Evolutionary conservation across 2,329 filamentous ascomycete species (phyloP), one percentile per base, ranked within the genome.

Genomic region (Penicillium sp.): DNA sequence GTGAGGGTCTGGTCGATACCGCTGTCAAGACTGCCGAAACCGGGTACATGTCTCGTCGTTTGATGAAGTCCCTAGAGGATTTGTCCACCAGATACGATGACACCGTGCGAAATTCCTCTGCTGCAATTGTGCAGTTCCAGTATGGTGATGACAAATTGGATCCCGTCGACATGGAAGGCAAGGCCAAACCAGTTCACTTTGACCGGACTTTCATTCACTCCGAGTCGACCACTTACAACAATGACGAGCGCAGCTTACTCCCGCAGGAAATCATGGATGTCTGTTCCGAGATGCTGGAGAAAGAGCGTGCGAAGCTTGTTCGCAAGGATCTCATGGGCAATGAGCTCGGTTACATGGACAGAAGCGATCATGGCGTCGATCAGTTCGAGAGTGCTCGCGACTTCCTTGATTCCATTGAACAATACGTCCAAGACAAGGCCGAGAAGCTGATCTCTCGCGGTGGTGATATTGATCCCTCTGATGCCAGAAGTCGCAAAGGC

Each of bases 1-100:
- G 93, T 82, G 93, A 97, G 81, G 93, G 93, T 82, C 75, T 98
- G 57, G 90, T 98, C 63, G 93, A 98, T 80, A 98, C 93, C 2
- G 93, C 93, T 52, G 93, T 97, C 73, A 98, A 98, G 75, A 98
- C 93, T 45, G 93, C 93, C 45, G 93, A 98, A 70, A 98, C 93
- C 9, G 93, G 93, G 55, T 98, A 98, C 73, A 98, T 98, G 93
- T 97, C 91, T 54, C 85, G 93, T 72, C 84, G 93, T 58, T 70
- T 98, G 65, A 98, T 98, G 91, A 98, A 98, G 71, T 95, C 89
- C 3, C 73, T 98, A 42, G 93, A 98, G 66, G 93, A 98, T 75
- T 74, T 97, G 3, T 95, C 90, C 1, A 89, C 88, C 0, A 83
- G 90, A 60, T 98, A 98, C 61, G 93, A 98, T 61, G 82, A 94